Evolutionary conservation across 495 filamentous ascomycete genomes (phyloP).

Genomic region (Penicillium egyptiacum): DNA sequence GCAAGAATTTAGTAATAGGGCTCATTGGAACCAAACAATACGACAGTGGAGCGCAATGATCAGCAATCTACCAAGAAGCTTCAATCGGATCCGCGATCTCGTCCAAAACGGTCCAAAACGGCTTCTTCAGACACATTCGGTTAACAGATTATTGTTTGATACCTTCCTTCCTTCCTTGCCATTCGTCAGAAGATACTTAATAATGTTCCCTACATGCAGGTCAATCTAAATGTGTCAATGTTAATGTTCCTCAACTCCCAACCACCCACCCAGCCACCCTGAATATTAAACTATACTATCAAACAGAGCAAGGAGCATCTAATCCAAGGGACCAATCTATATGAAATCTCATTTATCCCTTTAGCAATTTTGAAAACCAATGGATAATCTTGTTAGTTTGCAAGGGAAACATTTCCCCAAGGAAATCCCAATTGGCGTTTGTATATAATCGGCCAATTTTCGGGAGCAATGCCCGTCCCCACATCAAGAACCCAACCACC

Average conservation of each 20-base stretch:
- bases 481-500: conserved; percentile 5
- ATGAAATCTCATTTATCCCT: conserved; percentile 6
- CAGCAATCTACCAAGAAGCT: conserved; percentile 15
- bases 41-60: conserved; percentile 17
- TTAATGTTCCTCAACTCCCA: not conserved
- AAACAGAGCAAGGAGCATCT: conserved; percentile 7
- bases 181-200: not conserved
- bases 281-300: not conserved
- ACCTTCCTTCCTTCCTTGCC: not conserved
- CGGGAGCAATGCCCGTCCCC: conserved; percentile 7
- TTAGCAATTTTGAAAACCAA: not conserved
- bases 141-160: not conserved
- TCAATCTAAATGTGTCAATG: not conserved
- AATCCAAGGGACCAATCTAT: conserved; percentile 7
- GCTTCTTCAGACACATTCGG: conserved; percentile 1
- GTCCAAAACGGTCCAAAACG: conserved; percentile 3
- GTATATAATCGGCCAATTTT: conserved; percentile 20
- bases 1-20: not conserved
- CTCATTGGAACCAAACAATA: not conserved
- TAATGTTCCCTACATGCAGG: not conserved
- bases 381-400: conserved; percentile 11
- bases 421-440: conserved; percentile 12
- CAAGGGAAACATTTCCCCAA: not conserved
- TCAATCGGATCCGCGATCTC: conserved; percentile 14
- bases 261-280: conserved; percentile 10